These are phyloP conservation scores for Prinsepia uniflora DNA, from an alignment of 306 rosid species.

Conservation along the genomic window DNA sequence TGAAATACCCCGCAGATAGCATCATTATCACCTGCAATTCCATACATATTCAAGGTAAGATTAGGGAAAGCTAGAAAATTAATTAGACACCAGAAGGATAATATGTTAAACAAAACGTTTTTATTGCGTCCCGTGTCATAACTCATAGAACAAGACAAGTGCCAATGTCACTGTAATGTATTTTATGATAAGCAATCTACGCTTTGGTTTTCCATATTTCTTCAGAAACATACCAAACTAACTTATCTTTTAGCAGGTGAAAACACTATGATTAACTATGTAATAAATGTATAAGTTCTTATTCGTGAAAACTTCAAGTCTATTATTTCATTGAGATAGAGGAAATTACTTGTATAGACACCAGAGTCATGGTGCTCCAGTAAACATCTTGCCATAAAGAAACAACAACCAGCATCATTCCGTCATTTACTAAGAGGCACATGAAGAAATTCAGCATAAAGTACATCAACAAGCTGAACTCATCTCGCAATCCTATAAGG, in stretches of 20 bases:
- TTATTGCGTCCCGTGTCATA: background rate
- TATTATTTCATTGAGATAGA: background rate
- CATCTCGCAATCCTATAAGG: constrained; percentile 78
- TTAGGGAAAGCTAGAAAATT: background rate
- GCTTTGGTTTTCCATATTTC: background rate
- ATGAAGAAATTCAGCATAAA: constrained; percentile 91
- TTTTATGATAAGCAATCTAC: background rate
- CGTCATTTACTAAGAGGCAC: constrained; percentile 88
- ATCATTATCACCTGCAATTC: constrained; percentile 85
- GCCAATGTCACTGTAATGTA: background rate
- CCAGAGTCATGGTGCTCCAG: constrained; percentile 76
- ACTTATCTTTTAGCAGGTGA: background rate
- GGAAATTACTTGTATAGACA: constrained; percentile 72
- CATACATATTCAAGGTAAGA: constrained; percentile 20
- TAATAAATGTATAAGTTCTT: background rate
- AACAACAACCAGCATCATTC: constrained; percentile 69
- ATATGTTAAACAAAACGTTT: background rate
- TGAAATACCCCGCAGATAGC: constrained; percentile 92
- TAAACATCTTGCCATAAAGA: constrained; percentile 72
- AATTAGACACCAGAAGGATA: background rate
- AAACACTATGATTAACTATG: background rate
- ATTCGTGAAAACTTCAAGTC: background rate
- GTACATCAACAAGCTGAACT: constrained; percentile 94
- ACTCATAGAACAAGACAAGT: background rate
- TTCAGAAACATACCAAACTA: background rate